A percentile compares a stretch with the other conserved stretches of the same genome.
Evolutionary conservation across 2,329 filamentous ascomycete genomes (phyloP).

Genomic region (Hypoxylon sp.): DNA sequence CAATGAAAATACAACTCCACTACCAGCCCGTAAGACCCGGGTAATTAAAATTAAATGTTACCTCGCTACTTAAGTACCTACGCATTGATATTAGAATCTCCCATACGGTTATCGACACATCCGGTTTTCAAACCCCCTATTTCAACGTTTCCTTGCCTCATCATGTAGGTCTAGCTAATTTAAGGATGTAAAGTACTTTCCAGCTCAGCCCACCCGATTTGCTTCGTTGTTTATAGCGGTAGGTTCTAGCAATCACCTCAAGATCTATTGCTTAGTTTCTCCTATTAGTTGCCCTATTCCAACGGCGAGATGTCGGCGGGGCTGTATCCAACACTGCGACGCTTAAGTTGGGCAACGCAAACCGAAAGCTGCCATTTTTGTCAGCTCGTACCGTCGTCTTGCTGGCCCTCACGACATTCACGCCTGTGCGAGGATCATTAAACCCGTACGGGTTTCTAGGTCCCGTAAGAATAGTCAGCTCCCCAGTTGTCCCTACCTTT

Average conservation of each 20-base stretch:
- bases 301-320: constrained; percentile 14
- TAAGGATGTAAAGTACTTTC: too few species aligned
- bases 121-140: not conserved
- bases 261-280: not conserved
- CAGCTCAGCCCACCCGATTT: too few species aligned
- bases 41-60: not conserved
- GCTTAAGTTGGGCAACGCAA: constrained; percentile 66
- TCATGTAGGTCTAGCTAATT: not conserved
- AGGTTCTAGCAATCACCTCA: too few species aligned
- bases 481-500: constrained; percentile 55
- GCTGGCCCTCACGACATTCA: constrained; percentile 64
- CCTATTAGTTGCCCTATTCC: constrained; percentile 11
- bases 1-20: not conserved
- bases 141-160: not conserved
- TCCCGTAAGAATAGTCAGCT: constrained; percentile 62
- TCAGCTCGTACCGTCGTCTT: constrained; percentile 58
- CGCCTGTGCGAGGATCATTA: constrained; percentile 60
- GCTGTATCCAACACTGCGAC: constrained; percentile 67
- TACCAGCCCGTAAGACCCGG: not conserved
- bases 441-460: constrained; percentile 58
- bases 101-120: not conserved
- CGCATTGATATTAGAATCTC: not conserved
- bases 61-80: not conserved
- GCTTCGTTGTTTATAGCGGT: too few species aligned
- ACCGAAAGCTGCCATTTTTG: constrained; percentile 63